Evolutionary conservation across 2,329 filamentous ascomycete genomes (phyloP).

Genomic region (Zopfia rhizophila): DNA sequence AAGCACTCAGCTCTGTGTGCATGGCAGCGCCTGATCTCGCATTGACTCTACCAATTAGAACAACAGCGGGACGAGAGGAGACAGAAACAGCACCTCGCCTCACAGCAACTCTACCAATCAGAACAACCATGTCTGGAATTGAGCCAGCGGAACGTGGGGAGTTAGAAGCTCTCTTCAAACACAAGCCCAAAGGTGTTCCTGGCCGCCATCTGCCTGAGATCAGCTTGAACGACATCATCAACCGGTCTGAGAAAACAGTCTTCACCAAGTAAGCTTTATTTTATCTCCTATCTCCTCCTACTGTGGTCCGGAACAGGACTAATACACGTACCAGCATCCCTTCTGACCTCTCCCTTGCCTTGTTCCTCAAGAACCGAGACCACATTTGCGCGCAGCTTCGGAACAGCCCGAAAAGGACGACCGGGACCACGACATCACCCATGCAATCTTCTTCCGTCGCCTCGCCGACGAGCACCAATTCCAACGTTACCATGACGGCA

Average conservation of each 20-base stretch:
- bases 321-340: conserved; percentile 26
- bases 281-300: not conserved
- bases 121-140: too few species aligned
- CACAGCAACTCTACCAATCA: too few species aligned
- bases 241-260: conserved; percentile 10
- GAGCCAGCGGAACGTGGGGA: too few species aligned
- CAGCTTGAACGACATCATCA: conserved; percentile 22
- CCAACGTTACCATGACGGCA: conserved; percentile 32
- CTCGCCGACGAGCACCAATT: conserved; percentile 30
- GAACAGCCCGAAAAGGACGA: conserved; percentile 22
- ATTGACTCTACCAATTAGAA: too few species aligned
- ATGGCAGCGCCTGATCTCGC: too few species aligned
- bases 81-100: too few species aligned
- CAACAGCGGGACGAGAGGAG: too few species aligned
- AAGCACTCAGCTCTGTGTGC: too few species aligned
- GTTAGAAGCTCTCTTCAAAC: conserved; percentile 14
- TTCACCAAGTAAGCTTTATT: conserved; percentile 16
- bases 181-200: conserved; percentile 25
- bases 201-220: conserved; percentile 17
- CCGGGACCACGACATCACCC: conserved; percentile 24
- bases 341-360: conserved; percentile 30
- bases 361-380: conserved; percentile 30
- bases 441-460: conserved; percentile 37
- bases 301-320: too few species aligned
- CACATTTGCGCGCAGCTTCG: conserved; percentile 9